Evolutionary conservation across 1,284 basidiomycete species (phyloP), one percentile per base, ranked within the genome.

Genomic region (Ganoderma resinaceum): DNA sequence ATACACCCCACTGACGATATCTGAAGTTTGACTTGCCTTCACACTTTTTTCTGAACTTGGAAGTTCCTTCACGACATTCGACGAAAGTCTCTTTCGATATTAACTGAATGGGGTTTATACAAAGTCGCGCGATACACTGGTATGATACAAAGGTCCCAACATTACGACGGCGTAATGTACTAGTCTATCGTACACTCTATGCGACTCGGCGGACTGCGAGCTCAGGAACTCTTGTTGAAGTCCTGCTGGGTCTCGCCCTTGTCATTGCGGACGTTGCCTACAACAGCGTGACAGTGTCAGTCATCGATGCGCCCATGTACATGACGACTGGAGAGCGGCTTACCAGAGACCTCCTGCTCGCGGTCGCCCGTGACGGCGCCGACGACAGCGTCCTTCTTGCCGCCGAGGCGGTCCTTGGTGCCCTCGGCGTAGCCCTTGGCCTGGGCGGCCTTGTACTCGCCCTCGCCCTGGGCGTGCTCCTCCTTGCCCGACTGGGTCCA

Each of bases 381-480:
- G 43, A 74, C 63, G 52, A 75, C 66, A 29, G 87, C 81, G 74
- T 93, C 90, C 72, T 87, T 88, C 83, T 92, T 92, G 68, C 92
- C 93, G 40, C 79, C 78, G 31, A 89, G 42, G 64, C 87, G 86
- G 77, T 93, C 91, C 5, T 80, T 65, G 4, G 82, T 79, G 49
- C 92, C 92, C 72, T 93, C 86, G 33, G 80, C 85, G 69, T 83
- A 89, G 9, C 84, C 85, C 74, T 89, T 80, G 29, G 84, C 83
- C 72, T 88, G 85, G 0, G 88, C 86, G 43, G 85, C 85, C 18
- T 86, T 85, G 76, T 84, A 82, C 74, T 91, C 89, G 12, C 83
- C 82, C 78, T 93, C 92, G 62, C 92, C 92, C 66, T 82, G 77
- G 57, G 83, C 82, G 75, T 93, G 92, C 75, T 91, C 89, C 70